Base-by-base conservation (phyloP, 257 asterid genomes). In the Pogostemon cablin region DNA sequence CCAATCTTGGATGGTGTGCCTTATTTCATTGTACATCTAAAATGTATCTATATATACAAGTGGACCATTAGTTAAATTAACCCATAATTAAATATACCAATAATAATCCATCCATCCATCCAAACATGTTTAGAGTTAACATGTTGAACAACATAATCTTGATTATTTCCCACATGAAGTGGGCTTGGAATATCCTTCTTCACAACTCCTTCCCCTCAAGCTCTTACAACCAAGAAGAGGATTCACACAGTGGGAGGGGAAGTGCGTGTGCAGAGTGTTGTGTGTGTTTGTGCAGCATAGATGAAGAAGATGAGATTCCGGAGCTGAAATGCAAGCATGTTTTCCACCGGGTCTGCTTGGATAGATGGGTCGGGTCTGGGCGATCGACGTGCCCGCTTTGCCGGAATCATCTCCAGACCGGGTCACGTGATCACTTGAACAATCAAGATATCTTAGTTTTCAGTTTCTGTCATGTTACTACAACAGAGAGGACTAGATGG, bases 301-400 rank as follows among this genome's bases (percentile, higher is more conserved):
- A 37, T 0, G 80, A 32, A 15, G 81, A 72, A 1, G 87, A 80
- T 1, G 77, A 82, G 9, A 65, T 77, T 58, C 44, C 81, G 34
- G 79, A 69, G 76, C 71, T 83, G 53, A 77, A 34, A 37, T 82
- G 84, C 64, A 40, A 57, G 35, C 87, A 82, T 50, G 57, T 74
- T 6, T 82, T 82, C 37, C 87, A 82, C 49, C 40, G 65, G 0
- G 81, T 17, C 7, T 82, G 87, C 44, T 74, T 79, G 41, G 84
- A 79, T 3, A 57, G 84, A 40, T 80, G 81, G 82, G 7, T 74
- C 10, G 82, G 75, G n/a, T 47, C 47, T 2, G 81, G 81, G 7
- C 73, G 77, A 6, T 71, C 61, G 81, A 79, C 73, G 0, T 82
- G 84, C 41, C 87, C 87, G 0, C 69, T 80, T 0, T 82, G 87